Percentiles rank a stretch among this genome's conserved stretches.
These are phyloP conservation scores for Mortierella sp. DNA, from an alignment of 371 early-diverging fungal genomes.

Conservation along the genomic window DNA sequence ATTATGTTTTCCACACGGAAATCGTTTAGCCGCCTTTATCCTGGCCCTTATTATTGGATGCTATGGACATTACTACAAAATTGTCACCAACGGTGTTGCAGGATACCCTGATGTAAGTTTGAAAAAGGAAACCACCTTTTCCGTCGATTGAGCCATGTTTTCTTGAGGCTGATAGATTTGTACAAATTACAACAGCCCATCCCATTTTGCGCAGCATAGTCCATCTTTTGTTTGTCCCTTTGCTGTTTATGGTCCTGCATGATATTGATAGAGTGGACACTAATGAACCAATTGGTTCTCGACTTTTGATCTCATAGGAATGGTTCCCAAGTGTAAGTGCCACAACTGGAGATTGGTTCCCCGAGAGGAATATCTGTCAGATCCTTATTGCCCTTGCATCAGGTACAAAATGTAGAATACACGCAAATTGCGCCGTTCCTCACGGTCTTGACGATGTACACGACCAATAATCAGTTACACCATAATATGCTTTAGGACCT, in stretches of 20 bases:
- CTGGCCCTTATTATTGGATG: constrained; percentile 76
- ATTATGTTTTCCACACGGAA: constrained; percentile 17
- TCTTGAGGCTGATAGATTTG: neutral
- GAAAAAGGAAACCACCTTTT: no score
- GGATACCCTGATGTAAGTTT: constrained; percentile 79
- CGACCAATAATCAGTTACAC: neutral
- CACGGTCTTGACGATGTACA: no score
- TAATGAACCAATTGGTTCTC: neutral
- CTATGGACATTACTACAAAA: constrained; percentile 81
- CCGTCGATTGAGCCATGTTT: neutral
- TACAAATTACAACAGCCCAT: neutral
- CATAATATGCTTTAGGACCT: constrained; percentile 57
- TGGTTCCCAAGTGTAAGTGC: constrained; percentile 91
- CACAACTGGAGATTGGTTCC: constrained; percentile 87
- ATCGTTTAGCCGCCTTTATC: constrained; percentile 73
- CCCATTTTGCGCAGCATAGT: no score
- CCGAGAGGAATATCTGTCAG: constrained; percentile 83
- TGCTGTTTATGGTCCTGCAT: neutral
- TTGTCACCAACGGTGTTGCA: constrained; percentile 82
- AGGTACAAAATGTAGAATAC: constrained; percentile 27
- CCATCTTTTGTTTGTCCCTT: neutral
- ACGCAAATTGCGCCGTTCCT: no score
- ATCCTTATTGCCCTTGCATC: constrained; percentile 82
- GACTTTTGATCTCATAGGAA: constrained; percentile 63
- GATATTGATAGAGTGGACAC: neutral